A percentile compares a stretch with the other conserved stretches of the same genome.
These are phyloP conservation scores for Cladophialophora bantiana DNA, from an alignment of 2,329 filamentous ascomycete genomes.

Conservation along the genomic window DNA sequence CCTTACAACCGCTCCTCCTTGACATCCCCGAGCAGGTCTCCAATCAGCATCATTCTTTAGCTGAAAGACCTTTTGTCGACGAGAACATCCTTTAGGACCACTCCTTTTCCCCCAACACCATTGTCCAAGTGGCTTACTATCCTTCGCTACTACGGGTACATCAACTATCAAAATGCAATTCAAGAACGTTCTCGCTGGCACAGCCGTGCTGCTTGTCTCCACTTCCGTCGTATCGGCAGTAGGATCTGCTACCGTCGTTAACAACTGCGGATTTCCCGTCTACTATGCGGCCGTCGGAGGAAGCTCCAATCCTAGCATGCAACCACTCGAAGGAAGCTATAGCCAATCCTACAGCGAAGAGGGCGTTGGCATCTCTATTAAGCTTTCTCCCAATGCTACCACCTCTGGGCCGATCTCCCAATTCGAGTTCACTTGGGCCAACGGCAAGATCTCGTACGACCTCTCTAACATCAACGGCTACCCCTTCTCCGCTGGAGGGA, in stretches of 20 bases:
- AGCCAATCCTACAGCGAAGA: conserved; percentile 48
- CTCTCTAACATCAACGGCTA: conserved; percentile 54
- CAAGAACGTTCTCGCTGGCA: conserved; percentile 42
- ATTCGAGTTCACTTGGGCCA: conserved; percentile 52
- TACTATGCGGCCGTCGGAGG: conserved; percentile 52
- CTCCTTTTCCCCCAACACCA: conserved; percentile 23
- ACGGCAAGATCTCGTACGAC: conserved; percentile 51
- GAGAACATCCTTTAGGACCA: conserved; percentile 25
- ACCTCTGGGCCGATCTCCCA: conserved; percentile 48
- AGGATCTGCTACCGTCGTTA: conserved; percentile 49
- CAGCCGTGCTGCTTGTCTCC: conserved; percentile 44
- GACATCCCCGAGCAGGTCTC: conserved; percentile 40
- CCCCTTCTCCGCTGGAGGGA: conserved; percentile 46
- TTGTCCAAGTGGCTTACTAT: conserved; percentile 28
- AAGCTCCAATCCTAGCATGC: conserved; percentile 42
- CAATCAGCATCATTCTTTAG: conserved; percentile 43
- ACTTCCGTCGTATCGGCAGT: conserved; percentile 45
- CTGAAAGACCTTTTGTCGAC: conserved; percentile 38
- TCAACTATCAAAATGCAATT: conserved; percentile 45
- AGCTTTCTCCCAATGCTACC: conserved; percentile 50
- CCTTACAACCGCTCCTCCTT: conserved; percentile 27
- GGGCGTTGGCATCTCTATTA: conserved; percentile 50
- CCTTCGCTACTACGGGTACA: conserved; percentile 25
- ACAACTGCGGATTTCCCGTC: conserved; percentile 48
- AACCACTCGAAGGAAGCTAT: conserved; percentile 47